Evolutionary conservation across 495 filamentous ascomycete genomes (phyloP).

Genomic region (Xylaria telfairii): DNA sequence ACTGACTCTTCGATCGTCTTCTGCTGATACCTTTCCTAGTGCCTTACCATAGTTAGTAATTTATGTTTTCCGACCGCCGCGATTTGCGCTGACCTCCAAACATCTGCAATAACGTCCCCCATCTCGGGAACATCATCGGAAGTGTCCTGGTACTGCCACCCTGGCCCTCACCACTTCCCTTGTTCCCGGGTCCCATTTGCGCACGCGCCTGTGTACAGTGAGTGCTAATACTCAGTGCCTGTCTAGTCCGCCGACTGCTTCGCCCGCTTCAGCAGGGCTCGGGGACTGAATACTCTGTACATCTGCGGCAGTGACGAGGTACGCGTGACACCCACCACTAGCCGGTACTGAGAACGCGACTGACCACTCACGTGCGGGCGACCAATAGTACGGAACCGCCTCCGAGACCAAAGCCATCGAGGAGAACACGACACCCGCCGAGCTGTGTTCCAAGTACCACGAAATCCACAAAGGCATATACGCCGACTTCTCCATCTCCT

Average conservation of each 20-base stretch:
- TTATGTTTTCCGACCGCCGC: background rate
- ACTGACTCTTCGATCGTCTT: conserved; percentile 1
- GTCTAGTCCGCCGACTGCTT: conserved; percentile 51
- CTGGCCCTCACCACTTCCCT: background rate
- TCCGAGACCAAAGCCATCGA: conserved; percentile 48
- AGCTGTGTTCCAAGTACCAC: conserved; percentile 48
- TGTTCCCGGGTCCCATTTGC: background rate
- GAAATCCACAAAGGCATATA: conserved; percentile 45
- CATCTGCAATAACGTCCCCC: conserved; percentile 82
- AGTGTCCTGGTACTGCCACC: conserved; percentile 64
- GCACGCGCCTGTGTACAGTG: background rate
- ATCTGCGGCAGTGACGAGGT: conserved; percentile 43
- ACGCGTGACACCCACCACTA: background rate
- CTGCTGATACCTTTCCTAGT: background rate
- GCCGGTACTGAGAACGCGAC: background rate
- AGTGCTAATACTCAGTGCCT: background rate
- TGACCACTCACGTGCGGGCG: background rate
- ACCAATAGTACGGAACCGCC: conserved; percentile 42
- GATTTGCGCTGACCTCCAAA: conserved; percentile 5
- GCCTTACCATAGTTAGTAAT: conserved; percentile 19
- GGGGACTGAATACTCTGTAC: conserved; percentile 13
- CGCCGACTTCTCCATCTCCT: conserved; percentile 45
- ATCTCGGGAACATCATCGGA: conserved; percentile 92
- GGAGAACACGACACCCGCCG: conserved; percentile 43
- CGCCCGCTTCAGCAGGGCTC: conserved; percentile 68